Evolutionary conservation across 139 green algal species (phyloP).

Genomic region (Chlamydomonas sp.): DNA sequence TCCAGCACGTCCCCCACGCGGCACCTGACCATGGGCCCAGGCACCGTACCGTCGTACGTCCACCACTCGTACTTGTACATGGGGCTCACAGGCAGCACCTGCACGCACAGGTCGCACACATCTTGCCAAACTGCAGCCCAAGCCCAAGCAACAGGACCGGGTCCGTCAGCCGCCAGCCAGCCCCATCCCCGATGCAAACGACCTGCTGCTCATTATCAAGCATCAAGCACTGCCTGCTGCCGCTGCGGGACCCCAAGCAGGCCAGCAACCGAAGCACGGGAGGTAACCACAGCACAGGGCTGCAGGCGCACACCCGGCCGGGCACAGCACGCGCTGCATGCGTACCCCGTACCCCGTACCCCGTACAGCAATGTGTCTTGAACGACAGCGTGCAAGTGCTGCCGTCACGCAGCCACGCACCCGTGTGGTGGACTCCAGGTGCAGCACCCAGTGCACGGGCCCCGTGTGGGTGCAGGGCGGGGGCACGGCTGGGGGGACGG

Average conservation of each 20-base stretch:
- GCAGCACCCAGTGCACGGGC: not conserved
- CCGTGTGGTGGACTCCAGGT: not conserved
- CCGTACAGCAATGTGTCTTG: not conserved
- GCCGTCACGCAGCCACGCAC: not conserved
- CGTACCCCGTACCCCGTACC: not conserved
- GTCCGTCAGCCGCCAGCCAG: not conserved
- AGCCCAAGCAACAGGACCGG: not conserved
- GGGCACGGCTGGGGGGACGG: not conserved
- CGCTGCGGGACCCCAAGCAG: not conserved
- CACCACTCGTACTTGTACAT: slow-evolving; percentile 13
- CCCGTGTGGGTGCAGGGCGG: not conserved
- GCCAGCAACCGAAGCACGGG: not conserved
- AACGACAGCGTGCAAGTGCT: not conserved
- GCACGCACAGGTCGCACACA: not conserved
- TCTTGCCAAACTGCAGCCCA: not conserved
- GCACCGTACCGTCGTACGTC: slow-evolving; percentile 34
- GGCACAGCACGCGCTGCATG: not conserved
- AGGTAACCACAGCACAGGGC: not conserved
- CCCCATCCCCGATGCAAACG: not conserved
- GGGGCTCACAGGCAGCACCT: not conserved
- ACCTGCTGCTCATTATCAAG: not conserved
- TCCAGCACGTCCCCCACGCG: slow-evolving; percentile 35
- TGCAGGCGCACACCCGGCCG: not conserved
- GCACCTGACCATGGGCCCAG: slow-evolving; percentile 22
- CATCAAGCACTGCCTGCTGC: not conserved